Evolutionary conservation across 1,284 basidiomycete genomes (phyloP).

Genomic region (Cutaneotrichosporon arboriforme): DNA sequence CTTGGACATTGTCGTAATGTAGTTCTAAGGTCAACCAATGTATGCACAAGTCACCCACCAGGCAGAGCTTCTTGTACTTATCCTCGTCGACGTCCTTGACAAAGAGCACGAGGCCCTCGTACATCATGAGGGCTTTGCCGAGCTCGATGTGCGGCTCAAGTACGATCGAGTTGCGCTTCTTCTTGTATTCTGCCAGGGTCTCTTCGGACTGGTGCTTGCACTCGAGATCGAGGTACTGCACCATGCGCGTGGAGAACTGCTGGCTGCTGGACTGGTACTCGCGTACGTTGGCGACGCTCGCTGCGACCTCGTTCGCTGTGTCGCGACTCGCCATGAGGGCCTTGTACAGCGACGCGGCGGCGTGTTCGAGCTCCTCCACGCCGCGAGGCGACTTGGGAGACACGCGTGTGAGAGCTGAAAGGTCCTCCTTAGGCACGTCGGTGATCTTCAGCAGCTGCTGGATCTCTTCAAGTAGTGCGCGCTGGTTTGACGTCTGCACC

Average conservation of each 20-base stretch:
- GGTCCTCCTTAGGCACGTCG: slow-evolving; percentile 72
- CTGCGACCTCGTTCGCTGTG: slow-evolving; percentile 82
- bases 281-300: slow-evolving; percentile 81
- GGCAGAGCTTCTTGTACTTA: slow-evolving; percentile 76
- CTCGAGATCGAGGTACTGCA: slow-evolving; percentile 84
- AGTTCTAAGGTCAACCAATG: slow-evolving; percentile 56
- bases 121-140: slow-evolving; percentile 76
- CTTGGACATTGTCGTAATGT: slow-evolving; percentile 76
- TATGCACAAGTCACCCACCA: slow-evolving; percentile 55
- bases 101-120: slow-evolving; percentile 85
- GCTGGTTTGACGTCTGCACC: slow-evolving; percentile 95
- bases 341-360: slow-evolving; percentile 87
- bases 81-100: slow-evolving; percentile 90
- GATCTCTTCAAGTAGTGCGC: slow-evolving; percentile 70
- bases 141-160: slow-evolving; percentile 63
- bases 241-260: slow-evolving; percentile 85
- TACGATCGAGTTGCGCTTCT: slow-evolving; percentile 26
- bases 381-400: slow-evolving; percentile 71
- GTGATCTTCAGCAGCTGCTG: slow-evolving; percentile 87
- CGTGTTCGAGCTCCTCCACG: slow-evolving; percentile 71
- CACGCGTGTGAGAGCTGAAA: slow-evolving; percentile 75
- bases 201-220: slow-evolving; percentile 65
- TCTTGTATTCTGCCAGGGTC: slow-evolving; percentile 38
- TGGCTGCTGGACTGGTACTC: slow-evolving; percentile 82
- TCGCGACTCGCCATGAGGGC: slow-evolving; percentile 87